Evolutionary conservation across 2,329 filamentous ascomycete genomes (phyloP).

Genomic region (Alternaria arbusti): DNA sequence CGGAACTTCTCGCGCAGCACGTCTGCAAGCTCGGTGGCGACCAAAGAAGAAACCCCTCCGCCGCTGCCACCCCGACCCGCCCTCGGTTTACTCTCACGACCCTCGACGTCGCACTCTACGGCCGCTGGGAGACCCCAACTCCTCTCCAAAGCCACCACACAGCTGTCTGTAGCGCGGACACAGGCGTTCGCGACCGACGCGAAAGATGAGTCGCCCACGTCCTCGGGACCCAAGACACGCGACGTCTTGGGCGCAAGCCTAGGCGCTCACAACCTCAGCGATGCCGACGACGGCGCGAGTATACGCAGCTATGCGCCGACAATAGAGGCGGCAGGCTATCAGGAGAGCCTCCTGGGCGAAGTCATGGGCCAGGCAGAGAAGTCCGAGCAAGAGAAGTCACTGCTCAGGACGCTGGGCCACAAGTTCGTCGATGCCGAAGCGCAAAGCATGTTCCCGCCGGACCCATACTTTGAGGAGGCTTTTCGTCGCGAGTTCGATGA

Average conservation of each 20-base stretch:
- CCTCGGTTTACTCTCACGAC: conserved; percentile 40
- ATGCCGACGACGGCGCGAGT: conserved; percentile 69
- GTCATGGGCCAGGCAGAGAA: conserved; percentile 69
- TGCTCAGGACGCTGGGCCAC: conserved; percentile 71
- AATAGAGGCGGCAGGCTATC: conserved; percentile 69
- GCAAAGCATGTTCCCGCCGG: conserved; percentile 58
- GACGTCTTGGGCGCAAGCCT: conserved; percentile 48
- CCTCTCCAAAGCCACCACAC: conserved; percentile 77
- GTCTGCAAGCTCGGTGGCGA: conserved; percentile 35
- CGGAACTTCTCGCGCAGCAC: conserved; percentile 32
- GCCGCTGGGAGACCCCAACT: conserved; percentile 52
- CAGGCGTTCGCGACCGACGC: conserved; percentile 69
- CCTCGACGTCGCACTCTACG: conserved; percentile 51
- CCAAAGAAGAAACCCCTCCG: conserved; percentile 58
- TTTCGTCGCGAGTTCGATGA: conserved; percentile 82
- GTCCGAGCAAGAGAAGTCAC: conserved; percentile 66
- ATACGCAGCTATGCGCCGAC: conserved; percentile 71
- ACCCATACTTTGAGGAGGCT: conserved; percentile 61
- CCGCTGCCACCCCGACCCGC: conserved; percentile 63
- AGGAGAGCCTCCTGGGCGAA: conserved; percentile 81
- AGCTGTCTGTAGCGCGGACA: conserved; percentile 80
- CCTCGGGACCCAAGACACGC: conserved; percentile 46
- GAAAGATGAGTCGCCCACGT: conserved; percentile 34
- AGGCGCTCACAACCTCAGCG: conserved; percentile 56
- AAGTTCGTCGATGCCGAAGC: conserved; percentile 62